Evolutionary conservation across 2,329 filamentous ascomycete genomes (phyloP).

Genomic region (Mollisia scopiformis): DNA sequence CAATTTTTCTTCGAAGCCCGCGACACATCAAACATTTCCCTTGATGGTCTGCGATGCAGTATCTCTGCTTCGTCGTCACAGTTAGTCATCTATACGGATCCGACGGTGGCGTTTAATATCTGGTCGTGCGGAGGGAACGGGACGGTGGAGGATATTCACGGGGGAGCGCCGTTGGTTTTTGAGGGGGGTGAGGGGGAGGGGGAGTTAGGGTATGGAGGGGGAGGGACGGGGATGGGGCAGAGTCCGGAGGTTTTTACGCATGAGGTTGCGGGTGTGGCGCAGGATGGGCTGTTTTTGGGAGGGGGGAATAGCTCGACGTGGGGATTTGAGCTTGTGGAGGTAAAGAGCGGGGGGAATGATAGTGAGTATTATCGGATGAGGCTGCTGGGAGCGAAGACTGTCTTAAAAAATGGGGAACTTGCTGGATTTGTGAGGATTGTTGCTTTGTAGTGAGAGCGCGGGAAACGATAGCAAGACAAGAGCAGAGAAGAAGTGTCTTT

Average conservation of each 20-base stretch:
- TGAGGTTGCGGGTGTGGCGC: neutral
- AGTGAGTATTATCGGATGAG: neutral
- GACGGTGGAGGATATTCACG: neutral
- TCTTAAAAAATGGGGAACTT: neutral
- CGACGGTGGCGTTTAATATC: neutral
- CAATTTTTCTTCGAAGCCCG: neutral
- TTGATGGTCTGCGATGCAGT: neutral
- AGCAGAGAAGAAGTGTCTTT: too few relatives aligned
- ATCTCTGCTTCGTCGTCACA: neutral
- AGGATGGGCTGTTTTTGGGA: neutral
- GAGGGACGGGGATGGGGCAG: neutral
- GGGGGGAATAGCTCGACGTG: neutral
- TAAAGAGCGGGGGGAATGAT: neutral
- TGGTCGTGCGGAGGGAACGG: neutral
- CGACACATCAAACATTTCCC: neutral
- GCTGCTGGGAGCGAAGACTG: neutral
- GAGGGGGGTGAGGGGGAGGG: neutral
- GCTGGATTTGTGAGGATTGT: neutral
- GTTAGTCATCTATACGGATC: neutral
- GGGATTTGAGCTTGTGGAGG: neutral
- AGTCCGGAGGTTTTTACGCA: neutral
- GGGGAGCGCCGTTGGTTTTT: neutral
- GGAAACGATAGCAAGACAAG: neutral
- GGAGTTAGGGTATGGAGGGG: neutral
- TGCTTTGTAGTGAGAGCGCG: neutral